Evolutionary conservation across 495 filamentous ascomycete genomes (phyloP).

Genomic region (Aspergillus nidulans): DNA sequence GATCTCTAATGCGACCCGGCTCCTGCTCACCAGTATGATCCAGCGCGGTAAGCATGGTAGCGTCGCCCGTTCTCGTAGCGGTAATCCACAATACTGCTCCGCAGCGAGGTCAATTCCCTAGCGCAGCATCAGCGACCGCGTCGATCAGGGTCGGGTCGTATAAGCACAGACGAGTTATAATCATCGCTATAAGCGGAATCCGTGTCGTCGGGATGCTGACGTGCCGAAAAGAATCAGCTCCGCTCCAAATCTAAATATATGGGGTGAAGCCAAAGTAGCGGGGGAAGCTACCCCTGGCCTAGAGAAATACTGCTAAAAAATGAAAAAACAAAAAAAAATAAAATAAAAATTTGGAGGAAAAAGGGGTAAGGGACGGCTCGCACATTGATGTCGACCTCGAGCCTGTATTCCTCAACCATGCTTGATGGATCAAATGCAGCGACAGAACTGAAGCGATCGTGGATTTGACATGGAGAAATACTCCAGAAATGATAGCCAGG

Average conservation of each 20-base stretch:
- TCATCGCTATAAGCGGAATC: conserved; percentile 4
- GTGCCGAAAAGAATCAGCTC: not conserved
- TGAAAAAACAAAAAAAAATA: too few species aligned
- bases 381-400: not conserved
- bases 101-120: conserved; percentile 24
- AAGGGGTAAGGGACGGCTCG: too few species aligned
- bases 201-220: not conserved
- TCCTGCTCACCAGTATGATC: conserved; percentile 47
- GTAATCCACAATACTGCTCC: conserved; percentile 26
- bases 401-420: not conserved
- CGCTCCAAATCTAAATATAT: not conserved
- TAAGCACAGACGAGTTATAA: conserved; percentile 9
- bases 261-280: too few species aligned
- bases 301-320: too few species aligned
- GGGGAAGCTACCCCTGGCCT: too few species aligned
- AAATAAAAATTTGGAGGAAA: too few species aligned
- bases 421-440: not conserved
- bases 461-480: not conserved
- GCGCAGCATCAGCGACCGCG: not conserved
- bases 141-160: too few species aligned
- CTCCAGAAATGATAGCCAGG: too few species aligned
- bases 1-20: not conserved
- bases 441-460: not conserved
- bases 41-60: conserved; percentile 59
- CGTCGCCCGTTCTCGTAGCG: conserved; percentile 58